These are phyloP conservation scores for Aspergillus bertholletiae DNA, from an alignment of 495 filamentous ascomycete species.

Conservation along the genomic window DNA sequence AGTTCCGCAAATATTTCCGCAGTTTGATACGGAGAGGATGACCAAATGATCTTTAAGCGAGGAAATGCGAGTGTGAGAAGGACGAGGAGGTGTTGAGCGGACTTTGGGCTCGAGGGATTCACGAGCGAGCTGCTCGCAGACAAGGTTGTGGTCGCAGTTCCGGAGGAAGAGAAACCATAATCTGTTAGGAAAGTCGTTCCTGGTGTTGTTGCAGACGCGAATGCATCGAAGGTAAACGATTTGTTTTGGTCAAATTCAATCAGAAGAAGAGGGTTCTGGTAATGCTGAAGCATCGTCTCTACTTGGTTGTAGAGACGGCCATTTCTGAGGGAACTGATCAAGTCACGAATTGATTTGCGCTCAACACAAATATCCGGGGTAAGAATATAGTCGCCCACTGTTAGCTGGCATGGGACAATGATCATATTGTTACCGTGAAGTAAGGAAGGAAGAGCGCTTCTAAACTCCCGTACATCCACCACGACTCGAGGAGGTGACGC, in stretches of 20 bases:
- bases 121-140: constrained; percentile 37
- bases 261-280: constrained; percentile 84
- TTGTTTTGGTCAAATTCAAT: constrained; percentile 99
- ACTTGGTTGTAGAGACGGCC: constrained; percentile 89
- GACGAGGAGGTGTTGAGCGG: constrained; percentile 89
- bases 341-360: constrained; percentile 86
- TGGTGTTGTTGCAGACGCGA: constrained; percentile 49
- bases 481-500: constrained; percentile 89
- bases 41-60: constrained; percentile 87
- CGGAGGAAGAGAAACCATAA: constrained; percentile 66
- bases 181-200: constrained; percentile 40
- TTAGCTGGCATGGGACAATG: constrained; percentile 89
- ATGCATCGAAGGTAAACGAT: constrained; percentile 92
- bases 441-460: constrained; percentile 86
- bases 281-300: constrained; percentile 91
- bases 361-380: constrained; percentile 89
- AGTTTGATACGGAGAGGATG: constrained; percentile 87
- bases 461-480: constrained; percentile 93
- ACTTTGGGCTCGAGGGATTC: constrained; percentile 51
- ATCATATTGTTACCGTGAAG: constrained; percentile 82
- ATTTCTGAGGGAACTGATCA: constrained; percentile 87
- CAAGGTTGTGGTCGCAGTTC: constrained; percentile 51
- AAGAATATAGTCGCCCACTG: constrained; percentile 94
- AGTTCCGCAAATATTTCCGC: constrained; percentile 94
- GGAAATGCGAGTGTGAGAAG: constrained; percentile 92